Conservation (phyloP, 2,329 filamentous ascomycete genomes). For the Penicillium carneum region DNA sequence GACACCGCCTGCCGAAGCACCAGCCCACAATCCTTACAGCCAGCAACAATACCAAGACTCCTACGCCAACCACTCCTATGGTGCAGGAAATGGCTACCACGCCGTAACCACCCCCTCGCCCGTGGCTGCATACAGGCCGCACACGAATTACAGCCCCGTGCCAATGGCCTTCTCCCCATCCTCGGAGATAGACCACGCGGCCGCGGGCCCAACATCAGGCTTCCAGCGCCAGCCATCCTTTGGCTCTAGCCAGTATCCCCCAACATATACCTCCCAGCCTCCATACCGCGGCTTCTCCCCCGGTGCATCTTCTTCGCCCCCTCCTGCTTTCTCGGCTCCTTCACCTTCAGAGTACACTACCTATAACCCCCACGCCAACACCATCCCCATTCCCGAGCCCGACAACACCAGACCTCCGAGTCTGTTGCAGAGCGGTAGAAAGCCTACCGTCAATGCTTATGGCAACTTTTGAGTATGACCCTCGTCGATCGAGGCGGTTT, state of each 20-base stretch:
- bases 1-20: conserved; percentile 23
- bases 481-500: conserved; percentile 17
- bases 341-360: conserved; percentile 24
- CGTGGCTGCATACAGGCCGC: conserved; percentile 35
- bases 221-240: conserved; percentile 39
- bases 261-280: conserved; percentile 34
- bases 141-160: conserved; percentile 35
- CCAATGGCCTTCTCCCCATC: conserved; percentile 33
- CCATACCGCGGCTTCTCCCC: conserved; percentile 30
- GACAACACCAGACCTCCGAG: conserved; percentile 48
- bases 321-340: conserved; percentile 41
- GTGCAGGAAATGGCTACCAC: conserved; percentile 24
- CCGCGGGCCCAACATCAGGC: conserved; percentile 11
- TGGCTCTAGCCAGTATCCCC: conserved; percentile 36
- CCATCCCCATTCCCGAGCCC: conserved; percentile 27
- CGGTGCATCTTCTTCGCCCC: conserved; percentile 37
- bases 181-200: conserved; percentile 15
- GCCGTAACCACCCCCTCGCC: conserved; percentile 29
- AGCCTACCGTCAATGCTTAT: conserved; percentile 46
- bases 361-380: conserved; percentile 21
- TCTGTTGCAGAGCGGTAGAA: conserved; percentile 51
- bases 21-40: conserved; percentile 37
- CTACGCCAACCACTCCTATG: conserved; percentile 26
- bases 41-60: conserved; percentile 23
- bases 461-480: conserved; percentile 41